Evolutionary conservation across 169 alveolate genomes (phyloP).

Genomic region (Miamiensis avidus): DNA sequence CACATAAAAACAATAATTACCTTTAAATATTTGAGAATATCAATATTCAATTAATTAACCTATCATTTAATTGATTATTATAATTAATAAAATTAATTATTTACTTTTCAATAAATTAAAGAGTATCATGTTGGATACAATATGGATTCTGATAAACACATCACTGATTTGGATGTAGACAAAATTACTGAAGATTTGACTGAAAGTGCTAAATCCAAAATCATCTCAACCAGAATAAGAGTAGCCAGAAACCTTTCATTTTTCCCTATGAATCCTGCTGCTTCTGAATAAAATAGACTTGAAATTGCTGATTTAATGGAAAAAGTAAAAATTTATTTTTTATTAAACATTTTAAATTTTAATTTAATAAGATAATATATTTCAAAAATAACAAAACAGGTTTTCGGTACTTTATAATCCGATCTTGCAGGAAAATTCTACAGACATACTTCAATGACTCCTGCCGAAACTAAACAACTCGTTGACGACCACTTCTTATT

Average conservation of each 20-base stretch:
- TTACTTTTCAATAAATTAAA: no score
- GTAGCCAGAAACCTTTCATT: constrained; percentile 43
- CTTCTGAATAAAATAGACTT: constrained; percentile 28
- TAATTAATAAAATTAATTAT: no score
- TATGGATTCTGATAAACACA: constrained; percentile 6
- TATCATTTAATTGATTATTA: no score
- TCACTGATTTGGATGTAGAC: constrained; percentile 7
- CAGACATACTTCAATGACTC: constrained; percentile 7
- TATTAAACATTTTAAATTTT: no score
- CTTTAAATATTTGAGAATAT: no score
- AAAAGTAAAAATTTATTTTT: not conserved
- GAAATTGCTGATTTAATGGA: constrained; percentile 8
- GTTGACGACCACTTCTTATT: constrained; percentile 49
- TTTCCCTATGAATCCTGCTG: constrained; percentile 43
- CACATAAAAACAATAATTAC: no score
- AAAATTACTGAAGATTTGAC: not conserved
- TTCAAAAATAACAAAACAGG: constrained; percentile 13
- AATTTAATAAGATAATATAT: no score
- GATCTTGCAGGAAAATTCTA: constrained; percentile 37
- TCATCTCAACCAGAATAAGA: constrained; percentile 34
- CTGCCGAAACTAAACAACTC: constrained; percentile 28
- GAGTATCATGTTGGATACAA: no score
- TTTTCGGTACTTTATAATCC: constrained; percentile 15
- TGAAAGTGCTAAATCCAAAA: not conserved
- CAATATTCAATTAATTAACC: no score